Evolutionary conservation across 2,329 filamentous ascomycete genomes (phyloP).

Genomic region (Raffaelea deltoideospora): DNA sequence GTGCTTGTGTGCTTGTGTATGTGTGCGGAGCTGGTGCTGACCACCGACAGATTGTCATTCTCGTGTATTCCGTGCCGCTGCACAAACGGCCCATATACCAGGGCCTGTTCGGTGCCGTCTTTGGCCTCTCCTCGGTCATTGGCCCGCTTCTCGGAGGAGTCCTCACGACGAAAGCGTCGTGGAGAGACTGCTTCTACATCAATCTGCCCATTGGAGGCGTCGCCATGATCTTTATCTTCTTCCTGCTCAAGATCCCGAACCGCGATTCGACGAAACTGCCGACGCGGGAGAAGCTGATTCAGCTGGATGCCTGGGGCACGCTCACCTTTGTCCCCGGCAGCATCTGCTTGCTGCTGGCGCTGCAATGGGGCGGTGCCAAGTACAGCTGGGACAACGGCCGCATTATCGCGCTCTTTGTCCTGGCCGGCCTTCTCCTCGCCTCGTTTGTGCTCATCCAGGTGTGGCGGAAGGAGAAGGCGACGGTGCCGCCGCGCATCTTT

Average conservation of each 20-base stretch:
- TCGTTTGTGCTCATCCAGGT: background rate
- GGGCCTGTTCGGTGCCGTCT: constrained; percentile 2
- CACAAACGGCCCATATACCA: constrained; percentile 20
- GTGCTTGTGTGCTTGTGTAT: too few relatives aligned
- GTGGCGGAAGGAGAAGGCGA: background rate
- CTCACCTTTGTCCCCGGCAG: constrained; percentile 22
- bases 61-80: constrained; percentile 22
- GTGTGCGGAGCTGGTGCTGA: background rate
- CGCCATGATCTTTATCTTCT: constrained; percentile 15
- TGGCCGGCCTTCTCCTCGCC: background rate
- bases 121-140: constrained; percentile 16
- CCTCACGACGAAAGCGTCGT: constrained; percentile 22
- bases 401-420: constrained; percentile 26
- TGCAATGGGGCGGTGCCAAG: constrained; percentile 25
- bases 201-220: constrained; percentile 23
- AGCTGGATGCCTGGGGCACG: constrained; percentile 22
- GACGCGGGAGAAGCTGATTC: constrained; percentile 17
- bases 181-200: constrained; percentile 29
- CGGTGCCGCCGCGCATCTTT: background rate
- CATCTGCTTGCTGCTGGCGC: constrained; percentile 25
- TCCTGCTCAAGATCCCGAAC: constrained; percentile 20
- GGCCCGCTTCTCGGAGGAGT: constrained; percentile 32
- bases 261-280: constrained; percentile 14
- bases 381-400: constrained; percentile 23
- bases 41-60: constrained; percentile 22